Conservation (phyloP, 78 protist species). For the Dictyostelium brefeldianum region DNA sequence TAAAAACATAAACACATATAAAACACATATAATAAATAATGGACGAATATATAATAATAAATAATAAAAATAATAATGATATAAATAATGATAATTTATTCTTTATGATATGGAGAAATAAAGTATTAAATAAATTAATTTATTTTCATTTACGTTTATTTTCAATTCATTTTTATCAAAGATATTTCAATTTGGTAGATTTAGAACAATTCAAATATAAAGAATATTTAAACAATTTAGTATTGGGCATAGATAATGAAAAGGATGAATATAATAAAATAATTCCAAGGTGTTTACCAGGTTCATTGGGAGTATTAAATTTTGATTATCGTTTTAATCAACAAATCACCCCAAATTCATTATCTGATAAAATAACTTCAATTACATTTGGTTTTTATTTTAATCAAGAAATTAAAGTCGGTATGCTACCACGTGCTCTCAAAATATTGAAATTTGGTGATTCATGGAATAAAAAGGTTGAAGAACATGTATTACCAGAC, state of each 20-base stretch:
- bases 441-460: not conserved
- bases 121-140: not conserved
- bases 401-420: not conserved
- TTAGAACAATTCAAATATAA: not conserved
- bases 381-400: not conserved
- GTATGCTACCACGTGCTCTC: not conserved
- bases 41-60: not conserved
- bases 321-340: slow-evolving; percentile 18
- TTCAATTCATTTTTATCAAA: not conserved
- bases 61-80: not conserved
- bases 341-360: not conserved
- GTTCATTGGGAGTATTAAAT: not conserved
- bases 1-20: too few species aligned
- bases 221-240: not conserved
- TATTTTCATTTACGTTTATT: not conserved
- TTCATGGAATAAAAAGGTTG: not conserved
- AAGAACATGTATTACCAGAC: not conserved
- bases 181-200: not conserved
- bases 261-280: not conserved
- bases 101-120: slow-evolving; percentile 8
- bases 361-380: not conserved
- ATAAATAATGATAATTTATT: not conserved
- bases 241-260: not conserved
- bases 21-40: too few species aligned
- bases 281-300: not conserved